phyloP scores from a whole-genome alignment of 495 filamentous ascomycete genomes.

The Collariella sp. region DNA sequence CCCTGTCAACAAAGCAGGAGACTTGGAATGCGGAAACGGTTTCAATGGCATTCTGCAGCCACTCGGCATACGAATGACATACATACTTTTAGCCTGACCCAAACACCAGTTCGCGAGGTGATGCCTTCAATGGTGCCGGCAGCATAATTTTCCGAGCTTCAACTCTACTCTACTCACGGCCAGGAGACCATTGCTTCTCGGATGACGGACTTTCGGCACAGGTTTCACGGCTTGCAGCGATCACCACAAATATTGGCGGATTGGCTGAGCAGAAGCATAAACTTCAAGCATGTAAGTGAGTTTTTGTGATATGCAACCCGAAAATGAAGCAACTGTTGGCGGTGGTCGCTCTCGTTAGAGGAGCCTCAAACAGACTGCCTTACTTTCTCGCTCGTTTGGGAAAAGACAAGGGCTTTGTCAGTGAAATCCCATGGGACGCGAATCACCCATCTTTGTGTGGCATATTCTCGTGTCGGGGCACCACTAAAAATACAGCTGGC shows the following conservation, averaged over 20 bases:
- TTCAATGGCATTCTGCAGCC: no score
- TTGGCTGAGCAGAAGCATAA: neutral
- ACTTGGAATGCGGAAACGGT: no score
- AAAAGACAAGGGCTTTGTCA: no score
- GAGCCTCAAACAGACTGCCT: no score
- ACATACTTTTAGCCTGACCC: no score
- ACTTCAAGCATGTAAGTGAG: neutral
- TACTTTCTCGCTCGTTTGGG: no score
- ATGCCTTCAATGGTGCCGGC: neutral
- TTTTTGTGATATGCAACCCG: neutral
- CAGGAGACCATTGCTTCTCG: neutral
- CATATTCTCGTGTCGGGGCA: neutral
- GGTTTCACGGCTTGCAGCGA: neutral
- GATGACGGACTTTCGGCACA: constrained; percentile 3
- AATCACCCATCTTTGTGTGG: neutral
- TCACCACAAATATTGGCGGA: neutral
- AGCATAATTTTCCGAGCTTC: constrained; percentile 2
- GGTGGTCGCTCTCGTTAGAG: no score
- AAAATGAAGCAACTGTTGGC: no score
- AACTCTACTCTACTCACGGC: neutral
- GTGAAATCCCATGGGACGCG: no score
- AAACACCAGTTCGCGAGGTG: no score
- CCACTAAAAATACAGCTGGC: constrained; percentile 5
- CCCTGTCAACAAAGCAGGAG: no score
- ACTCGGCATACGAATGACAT: no score